Percentiles rank a stretch among this genome's conserved stretches.
phyloP scores from a whole-genome alignment of 1,139 yeast genomes.

The Diutina mesorugosa region DNA sequence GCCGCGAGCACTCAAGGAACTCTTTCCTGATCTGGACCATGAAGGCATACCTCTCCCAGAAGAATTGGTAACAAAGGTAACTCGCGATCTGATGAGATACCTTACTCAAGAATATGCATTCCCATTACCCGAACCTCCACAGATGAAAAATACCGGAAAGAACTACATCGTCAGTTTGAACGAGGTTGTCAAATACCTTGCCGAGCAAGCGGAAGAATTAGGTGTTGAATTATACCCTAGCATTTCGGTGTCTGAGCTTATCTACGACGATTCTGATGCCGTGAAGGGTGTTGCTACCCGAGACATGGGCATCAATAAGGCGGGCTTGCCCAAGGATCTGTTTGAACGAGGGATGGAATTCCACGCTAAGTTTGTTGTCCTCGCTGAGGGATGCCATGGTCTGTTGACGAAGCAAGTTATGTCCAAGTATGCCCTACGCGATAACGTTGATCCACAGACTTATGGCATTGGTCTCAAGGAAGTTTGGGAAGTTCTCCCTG shows the following conservation, averaged over 20 bases:
- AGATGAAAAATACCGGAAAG: slow-evolving; percentile 64
- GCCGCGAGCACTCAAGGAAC: slow-evolving; percentile 74
- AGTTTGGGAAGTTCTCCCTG: slow-evolving; percentile 91
- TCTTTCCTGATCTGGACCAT: slow-evolving; percentile 63
- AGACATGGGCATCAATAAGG: slow-evolving; percentile 72
- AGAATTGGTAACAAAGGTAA: slow-evolving; percentile 64
- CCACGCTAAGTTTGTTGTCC: slow-evolving; percentile 73
- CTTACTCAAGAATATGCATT: slow-evolving; percentile 44
- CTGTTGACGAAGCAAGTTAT: slow-evolving; percentile 73
- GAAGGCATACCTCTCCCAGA: slow-evolving; percentile 58
- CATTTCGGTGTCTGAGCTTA: slow-evolving; percentile 73
- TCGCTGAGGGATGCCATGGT: slow-evolving; percentile 97
- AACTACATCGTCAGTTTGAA: slow-evolving; percentile 80
- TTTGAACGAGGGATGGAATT: slow-evolving; percentile 97
- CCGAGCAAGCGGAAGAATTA: slow-evolving; percentile 82
- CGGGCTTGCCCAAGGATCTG: slow-evolving; percentile 62
- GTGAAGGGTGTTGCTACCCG: slow-evolving; percentile 88
- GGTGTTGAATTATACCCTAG: slow-evolving; percentile 94
- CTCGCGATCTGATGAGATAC: slow-evolving; percentile 56
- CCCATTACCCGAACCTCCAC: slow-evolving; percentile 89
- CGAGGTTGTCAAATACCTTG: slow-evolving; percentile 67
- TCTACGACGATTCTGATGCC: slow-evolving; percentile 43
- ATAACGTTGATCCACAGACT: slow-evolving; percentile 64
- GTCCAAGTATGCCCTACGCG: slow-evolving; percentile 52
- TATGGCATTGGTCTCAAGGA: slow-evolving; percentile 93